Percentiles rank a stretch among this genome's conserved stretches.
Conservation (phyloP, 495 filamentous ascomycete genomes). For the Peziza echinospora region DNA sequence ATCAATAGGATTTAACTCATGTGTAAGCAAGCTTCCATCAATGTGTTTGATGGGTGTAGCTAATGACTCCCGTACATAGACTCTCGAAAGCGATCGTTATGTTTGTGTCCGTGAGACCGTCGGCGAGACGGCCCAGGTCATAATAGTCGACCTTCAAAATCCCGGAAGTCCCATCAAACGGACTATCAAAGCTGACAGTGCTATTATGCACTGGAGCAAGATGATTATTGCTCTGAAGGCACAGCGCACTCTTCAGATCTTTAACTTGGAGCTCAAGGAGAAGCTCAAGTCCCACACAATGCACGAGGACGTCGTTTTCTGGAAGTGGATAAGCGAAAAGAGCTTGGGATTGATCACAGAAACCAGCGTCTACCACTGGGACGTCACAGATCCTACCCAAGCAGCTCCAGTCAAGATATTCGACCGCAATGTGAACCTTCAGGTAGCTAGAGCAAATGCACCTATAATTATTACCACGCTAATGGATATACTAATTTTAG, state of each 20-base stretch:
- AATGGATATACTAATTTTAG: conserved; percentile 23
- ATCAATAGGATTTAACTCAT: conserved; percentile 91
- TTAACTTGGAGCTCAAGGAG: conserved; percentile 69
- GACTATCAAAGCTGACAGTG: conserved; percentile 97
- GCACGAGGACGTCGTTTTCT: conserved; percentile 93
- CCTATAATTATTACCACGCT: no score
- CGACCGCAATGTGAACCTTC: conserved; percentile 72
- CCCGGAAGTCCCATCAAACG: conserved; percentile 77
- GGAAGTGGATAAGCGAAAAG: conserved; percentile 92
- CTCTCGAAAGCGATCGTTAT: conserved; percentile 87
- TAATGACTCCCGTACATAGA: conserved; percentile 30
- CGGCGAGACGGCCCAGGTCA: conserved; percentile 70
- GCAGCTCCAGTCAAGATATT: conserved; percentile 69
- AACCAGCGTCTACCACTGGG: conserved; percentile 84
- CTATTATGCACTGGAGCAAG: conserved; percentile 95
- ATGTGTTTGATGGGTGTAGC: conserved; percentile 1
- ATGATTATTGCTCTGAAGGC: conserved; percentile 94
- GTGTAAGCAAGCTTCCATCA: conserved; percentile 38
- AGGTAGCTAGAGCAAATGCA: no score
- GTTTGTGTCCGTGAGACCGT: conserved; percentile 89
- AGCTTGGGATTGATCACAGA: conserved; percentile 79
- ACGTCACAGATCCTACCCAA: conserved; percentile 65
- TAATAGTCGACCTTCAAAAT: conserved; percentile 92
- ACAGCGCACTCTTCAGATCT: conserved; percentile 89
- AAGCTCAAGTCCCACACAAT: conserved; percentile 90